Evolutionary conservation across 805 yeast species (phyloP).

Genomic region (Nakazawaea holstii): DNA sequence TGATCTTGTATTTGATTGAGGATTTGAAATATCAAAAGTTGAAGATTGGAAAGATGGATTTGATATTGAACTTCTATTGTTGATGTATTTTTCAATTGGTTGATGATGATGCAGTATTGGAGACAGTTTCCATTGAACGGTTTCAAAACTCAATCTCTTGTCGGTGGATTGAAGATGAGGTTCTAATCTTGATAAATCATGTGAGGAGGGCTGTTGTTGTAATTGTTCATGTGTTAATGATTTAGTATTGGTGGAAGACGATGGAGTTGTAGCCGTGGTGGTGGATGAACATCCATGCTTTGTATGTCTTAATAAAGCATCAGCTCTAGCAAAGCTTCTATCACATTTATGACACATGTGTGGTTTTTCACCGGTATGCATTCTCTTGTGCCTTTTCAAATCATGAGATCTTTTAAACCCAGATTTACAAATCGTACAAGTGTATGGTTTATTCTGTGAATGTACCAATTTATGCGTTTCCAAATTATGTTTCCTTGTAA

Average conservation of each 20-base stretch:
- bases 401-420: conserved; percentile 72
- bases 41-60: not conserved
- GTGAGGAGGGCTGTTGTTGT: not conserved
- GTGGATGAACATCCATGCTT: conserved; percentile 22
- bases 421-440: conserved; percentile 54
- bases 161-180: not conserved
- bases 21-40: not conserved
- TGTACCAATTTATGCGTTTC: conserved; percentile 70
- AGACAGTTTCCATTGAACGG: conserved; percentile 7
- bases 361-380: conserved; percentile 76
- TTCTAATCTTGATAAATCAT: too few species aligned
- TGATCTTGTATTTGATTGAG: not conserved
- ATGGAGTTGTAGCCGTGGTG: conserved; percentile 26
- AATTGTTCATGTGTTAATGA: not conserved
- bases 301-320: conserved; percentile 67
- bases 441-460: conserved; percentile 56
- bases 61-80: too few species aligned
- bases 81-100: not conserved
- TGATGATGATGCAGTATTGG: not conserved
- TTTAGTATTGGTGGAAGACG: conserved; percentile 16
- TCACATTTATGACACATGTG: conserved; percentile 56
- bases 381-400: conserved; percentile 66
- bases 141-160: conserved; percentile 1
- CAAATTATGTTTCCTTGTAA: conserved; percentile 70
- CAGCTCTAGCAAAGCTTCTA: conserved; percentile 66